Evolutionary conservation across 495 filamentous ascomycete species (phyloP), one percentile per base, ranked within the genome.

Genomic region (Neurospora sublineolata): DNA sequence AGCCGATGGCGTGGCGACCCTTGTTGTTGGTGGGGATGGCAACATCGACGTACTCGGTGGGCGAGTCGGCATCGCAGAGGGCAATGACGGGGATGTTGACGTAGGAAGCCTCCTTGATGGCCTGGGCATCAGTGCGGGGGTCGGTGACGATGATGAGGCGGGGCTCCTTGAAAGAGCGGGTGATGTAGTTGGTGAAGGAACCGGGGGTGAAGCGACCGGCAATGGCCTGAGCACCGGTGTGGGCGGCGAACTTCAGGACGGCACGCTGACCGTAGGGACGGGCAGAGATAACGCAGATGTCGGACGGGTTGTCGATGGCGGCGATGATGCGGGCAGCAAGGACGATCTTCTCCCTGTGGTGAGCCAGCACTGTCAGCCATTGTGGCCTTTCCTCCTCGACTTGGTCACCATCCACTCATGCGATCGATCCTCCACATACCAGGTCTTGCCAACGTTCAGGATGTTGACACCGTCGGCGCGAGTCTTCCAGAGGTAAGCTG

Each of bases 141-240:
- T 99, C 95, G 84, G 95, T 99, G 81, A 99, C 95, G 83, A 99
- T 89, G 88, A 99, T 98, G 78, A 99, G 89, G 82, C 95, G 96
- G 80, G 95, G 95, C 87, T 99, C 95, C 91, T 97, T 98, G 92
- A 99, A 99, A 78, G 95, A 97, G 81, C 95, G 96, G 83, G 95
- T 99, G 90, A 97, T 99, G 92, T 99, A 99, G 87, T 99, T 99
- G 89, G 95, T 99, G 91, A 99, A 99, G 84, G 96, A 97, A 89
- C 95, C 95, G 80, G 95, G 95, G 80, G 95, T 99, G 90, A 99
- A 99, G 84, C 95, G 94, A 87, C 95, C 95, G 78, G 95, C 96
- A 82, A 99, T 99, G 82, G 95, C 93, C 80, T 93, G 92, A 80
- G 94, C 93, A 84, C 95, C 94, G 77, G 94, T 99, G 89, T 99